Conservation (phyloP, 768 basidiomycete genomes). For the Lyophyllum decastes region DNA sequence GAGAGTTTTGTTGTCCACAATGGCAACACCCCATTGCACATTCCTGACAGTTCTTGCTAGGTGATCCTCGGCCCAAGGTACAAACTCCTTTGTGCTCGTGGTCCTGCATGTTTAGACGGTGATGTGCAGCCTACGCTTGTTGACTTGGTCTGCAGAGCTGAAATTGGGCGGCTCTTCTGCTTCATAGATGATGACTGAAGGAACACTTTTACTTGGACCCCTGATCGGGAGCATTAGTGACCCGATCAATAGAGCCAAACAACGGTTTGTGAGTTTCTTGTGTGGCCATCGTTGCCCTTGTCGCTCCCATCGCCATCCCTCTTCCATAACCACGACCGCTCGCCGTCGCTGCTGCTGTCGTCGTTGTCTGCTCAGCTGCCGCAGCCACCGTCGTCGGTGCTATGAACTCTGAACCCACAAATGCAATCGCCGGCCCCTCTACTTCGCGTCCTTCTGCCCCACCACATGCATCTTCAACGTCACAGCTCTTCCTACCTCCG, state of each 20-base stretch:
- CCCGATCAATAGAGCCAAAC: slow-evolving; percentile 24
- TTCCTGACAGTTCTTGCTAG: no score
- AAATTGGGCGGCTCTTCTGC: no score
- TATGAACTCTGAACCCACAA: slow-evolving; percentile 45
- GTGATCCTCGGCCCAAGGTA: no score
- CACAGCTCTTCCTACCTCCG: slow-evolving; percentile 40
- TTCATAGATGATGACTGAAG: no score
- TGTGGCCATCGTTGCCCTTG: slow-evolving; percentile 18
- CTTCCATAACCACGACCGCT: slow-evolving; percentile 14
- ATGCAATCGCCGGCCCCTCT: slow-evolving; percentile 70
- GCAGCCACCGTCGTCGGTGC: slow-evolving; percentile 13
- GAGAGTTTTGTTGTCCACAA: no score
- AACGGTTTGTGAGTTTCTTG: slow-evolving; percentile 17
- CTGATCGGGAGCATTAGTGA: neutral
- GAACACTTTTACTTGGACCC: no score
- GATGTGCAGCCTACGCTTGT: no score
- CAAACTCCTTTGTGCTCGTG: no score
- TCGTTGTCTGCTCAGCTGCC: slow-evolving; percentile 20
- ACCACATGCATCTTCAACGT: slow-evolving; percentile 27
- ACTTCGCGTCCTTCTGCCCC: slow-evolving; percentile 30
- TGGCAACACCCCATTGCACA: no score
- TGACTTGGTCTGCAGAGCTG: no score
- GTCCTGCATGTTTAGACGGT: no score
- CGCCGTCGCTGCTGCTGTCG: slow-evolving; percentile 19
- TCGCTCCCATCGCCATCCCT: slow-evolving; percentile 12